Percentiles rank a stretch among this genome's conserved stretches.
phyloP scores from a whole-genome alignment of 352 stramenopile species.

The Globisporangium alternatum region DNA sequence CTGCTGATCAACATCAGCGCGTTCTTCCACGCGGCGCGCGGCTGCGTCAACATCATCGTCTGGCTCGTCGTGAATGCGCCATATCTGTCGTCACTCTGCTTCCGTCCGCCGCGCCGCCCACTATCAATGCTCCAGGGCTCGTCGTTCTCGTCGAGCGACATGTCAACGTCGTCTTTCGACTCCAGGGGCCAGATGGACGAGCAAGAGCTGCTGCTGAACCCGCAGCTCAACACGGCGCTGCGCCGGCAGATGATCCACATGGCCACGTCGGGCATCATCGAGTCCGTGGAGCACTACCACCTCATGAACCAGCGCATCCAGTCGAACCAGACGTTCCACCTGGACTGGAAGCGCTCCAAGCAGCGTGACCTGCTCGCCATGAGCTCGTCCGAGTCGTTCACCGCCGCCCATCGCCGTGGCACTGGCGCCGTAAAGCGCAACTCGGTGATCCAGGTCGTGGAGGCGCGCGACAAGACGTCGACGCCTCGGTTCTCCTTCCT shows the following conservation, averaged over 20 bases:
- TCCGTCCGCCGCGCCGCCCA: not conserved
- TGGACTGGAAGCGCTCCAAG: conserved; percentile 76
- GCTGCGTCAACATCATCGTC: conserved; percentile 83
- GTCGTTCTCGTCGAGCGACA: conserved; percentile 14
- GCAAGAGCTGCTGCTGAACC: conserved; percentile 50
- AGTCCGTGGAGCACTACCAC: conserved; percentile 83
- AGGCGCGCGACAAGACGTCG: conserved; percentile 41
- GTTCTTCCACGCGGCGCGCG: conserved; percentile 75
- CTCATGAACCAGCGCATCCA: conserved; percentile 57
- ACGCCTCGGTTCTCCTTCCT: conserved; percentile 59
- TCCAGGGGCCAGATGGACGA: conserved; percentile 22
- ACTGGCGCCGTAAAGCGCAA: conserved; percentile 31
- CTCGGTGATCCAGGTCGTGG: conserved; percentile 64
- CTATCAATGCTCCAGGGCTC: conserved; percentile 8
- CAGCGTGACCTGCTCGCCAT: conserved; percentile 49
- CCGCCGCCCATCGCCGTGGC: conserved; percentile 2
- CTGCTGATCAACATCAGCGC: conserved; percentile 72
- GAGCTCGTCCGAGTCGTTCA: conserved; percentile 41
- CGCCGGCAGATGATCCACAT: conserved; percentile 88
- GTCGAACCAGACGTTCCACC: conserved; percentile 78
- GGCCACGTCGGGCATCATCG: conserved; percentile 85
- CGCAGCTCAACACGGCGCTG: conserved; percentile 84
- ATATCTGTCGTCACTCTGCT: conserved; percentile 45
- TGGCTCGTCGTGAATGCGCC: conserved; percentile 80
- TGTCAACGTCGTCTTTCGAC: conserved; percentile 4